Conservation (phyloP, 345 rosid genomes). For the Brassica incana region DNA sequence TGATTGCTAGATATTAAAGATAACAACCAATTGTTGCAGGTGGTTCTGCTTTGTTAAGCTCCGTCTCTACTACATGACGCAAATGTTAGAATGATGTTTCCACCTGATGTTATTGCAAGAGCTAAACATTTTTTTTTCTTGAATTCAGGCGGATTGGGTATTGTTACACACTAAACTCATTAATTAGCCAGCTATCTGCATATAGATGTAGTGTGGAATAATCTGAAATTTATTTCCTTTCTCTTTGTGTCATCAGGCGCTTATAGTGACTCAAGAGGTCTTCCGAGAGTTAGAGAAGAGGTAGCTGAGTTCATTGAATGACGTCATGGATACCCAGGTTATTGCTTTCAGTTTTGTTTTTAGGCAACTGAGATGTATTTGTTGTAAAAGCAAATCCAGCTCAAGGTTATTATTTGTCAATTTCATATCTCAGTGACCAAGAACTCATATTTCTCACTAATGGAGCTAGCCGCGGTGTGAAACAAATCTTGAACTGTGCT, state of each 20-base stretch:
- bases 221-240: not conserved
- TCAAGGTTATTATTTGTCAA: not conserved
- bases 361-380: not conserved
- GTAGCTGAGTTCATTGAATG: conserved; percentile 88
- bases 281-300: conserved; percentile 85
- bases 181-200: not conserved
- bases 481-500: conserved; percentile 81
- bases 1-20: not conserved
- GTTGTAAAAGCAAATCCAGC: too few relatives aligned
- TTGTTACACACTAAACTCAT: not conserved
- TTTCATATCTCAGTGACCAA: conserved; percentile 64
- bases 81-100: conserved; percentile 83
- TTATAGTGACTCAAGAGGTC: conserved; percentile 93
- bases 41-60: conserved; percentile 96
- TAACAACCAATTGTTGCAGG: conserved; percentile 47
- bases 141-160: conserved; percentile 94
- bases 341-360: conserved; percentile 15
- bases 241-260: conserved; percentile 58
- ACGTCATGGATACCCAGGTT: conserved; percentile 97
- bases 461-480: conserved; percentile 98
- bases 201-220: not conserved
- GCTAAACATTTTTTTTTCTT: conserved; percentile 86
- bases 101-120: conserved; percentile 91
- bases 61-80: conserved; percentile 95
- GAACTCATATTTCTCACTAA: conserved; percentile 93